Conservation (phyloP, 768 basidiomycete species). For the Amanita inopinata region DNA sequence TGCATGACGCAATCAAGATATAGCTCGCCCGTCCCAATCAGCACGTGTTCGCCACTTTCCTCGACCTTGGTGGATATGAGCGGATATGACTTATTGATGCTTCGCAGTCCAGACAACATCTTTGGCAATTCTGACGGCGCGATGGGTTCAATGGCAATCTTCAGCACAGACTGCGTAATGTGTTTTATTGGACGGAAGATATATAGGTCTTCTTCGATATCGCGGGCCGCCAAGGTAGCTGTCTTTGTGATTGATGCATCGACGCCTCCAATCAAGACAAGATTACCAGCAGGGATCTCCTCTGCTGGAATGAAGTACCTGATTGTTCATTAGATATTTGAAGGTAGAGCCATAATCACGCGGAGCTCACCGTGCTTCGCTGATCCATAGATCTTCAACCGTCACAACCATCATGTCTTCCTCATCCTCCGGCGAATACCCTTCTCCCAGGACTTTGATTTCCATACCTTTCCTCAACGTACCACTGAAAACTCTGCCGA, state of each 20-base stretch:
- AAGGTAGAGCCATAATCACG: neutral
- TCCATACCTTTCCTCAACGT: constrained; percentile 75
- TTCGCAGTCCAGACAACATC: constrained; percentile 94
- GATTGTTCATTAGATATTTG: constrained; percentile 10
- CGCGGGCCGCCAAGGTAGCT: constrained; percentile 70
- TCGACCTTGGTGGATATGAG: constrained; percentile 93
- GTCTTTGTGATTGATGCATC: constrained; percentile 94
- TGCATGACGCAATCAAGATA: constrained; percentile 97
- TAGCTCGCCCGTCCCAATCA: constrained; percentile 94
- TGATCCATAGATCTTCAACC: constrained; percentile 85
- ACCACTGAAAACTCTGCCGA: constrained; percentile 90
- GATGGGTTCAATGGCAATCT: constrained; percentile 97
- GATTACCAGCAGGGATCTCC: constrained; percentile 84
- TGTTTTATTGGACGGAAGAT: constrained; percentile 97
- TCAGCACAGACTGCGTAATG: constrained; percentile 93
- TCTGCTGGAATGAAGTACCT: constrained; percentile 90
- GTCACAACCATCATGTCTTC: constrained; percentile 89
- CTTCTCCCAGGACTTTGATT: constrained; percentile 95
- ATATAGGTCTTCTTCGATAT: constrained; percentile 78
- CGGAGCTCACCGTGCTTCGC: constrained; percentile 70
- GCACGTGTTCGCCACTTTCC: constrained; percentile 94
- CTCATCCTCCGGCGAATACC: constrained; percentile 97
- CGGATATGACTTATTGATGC: constrained; percentile 97
- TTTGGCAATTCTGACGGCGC: constrained; percentile 96
- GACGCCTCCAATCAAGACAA: constrained; percentile 87